phyloP scores from a whole-genome alignment of 2,329 filamentous ascomycete species.

The Colletotrichum sp. region DNA sequence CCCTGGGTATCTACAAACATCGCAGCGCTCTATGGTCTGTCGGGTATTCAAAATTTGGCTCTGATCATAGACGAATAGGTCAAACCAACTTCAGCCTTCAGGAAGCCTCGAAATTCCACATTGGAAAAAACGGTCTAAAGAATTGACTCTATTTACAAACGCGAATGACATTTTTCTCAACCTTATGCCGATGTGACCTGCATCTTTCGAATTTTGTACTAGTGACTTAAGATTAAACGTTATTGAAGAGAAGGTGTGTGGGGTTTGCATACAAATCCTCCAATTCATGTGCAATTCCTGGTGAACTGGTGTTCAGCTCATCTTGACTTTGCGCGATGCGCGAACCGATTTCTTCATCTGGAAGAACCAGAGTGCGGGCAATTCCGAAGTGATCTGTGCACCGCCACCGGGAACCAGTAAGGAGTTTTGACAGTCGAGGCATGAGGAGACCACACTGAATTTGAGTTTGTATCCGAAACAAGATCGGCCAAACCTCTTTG shows the following conservation, averaged over 20 bases:
- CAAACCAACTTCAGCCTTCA: too few relatives aligned
- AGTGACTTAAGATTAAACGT: not conserved
- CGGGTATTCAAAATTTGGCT: conserved; percentile 61
- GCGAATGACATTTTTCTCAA: too few relatives aligned
- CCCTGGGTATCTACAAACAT: conserved; percentile 63
- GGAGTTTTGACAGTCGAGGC: not conserved
- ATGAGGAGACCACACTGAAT: not conserved
- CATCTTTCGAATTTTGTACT: not conserved
- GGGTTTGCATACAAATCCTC: too few relatives aligned
- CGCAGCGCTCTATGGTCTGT: conserved; percentile 60
- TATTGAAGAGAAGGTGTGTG: not conserved
- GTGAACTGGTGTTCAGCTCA: not conserved
- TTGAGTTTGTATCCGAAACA: not conserved
- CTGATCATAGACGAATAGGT: conserved; percentile 26
- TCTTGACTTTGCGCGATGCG: not conserved
- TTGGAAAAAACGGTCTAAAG: too few relatives aligned
- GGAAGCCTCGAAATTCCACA: too few relatives aligned
- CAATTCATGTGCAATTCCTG: not conserved
- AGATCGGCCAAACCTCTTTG: not conserved
- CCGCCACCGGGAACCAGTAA: not conserved
- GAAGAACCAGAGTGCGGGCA: not conserved
- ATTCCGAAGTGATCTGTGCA: not conserved
- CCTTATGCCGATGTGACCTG: too few relatives aligned
- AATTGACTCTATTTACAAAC: too few relatives aligned
- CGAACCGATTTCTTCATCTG: not conserved